These are phyloP conservation scores for Fraxinus velutina DNA, from an alignment of 305 asterid species.

Conservation along the genomic window DNA sequence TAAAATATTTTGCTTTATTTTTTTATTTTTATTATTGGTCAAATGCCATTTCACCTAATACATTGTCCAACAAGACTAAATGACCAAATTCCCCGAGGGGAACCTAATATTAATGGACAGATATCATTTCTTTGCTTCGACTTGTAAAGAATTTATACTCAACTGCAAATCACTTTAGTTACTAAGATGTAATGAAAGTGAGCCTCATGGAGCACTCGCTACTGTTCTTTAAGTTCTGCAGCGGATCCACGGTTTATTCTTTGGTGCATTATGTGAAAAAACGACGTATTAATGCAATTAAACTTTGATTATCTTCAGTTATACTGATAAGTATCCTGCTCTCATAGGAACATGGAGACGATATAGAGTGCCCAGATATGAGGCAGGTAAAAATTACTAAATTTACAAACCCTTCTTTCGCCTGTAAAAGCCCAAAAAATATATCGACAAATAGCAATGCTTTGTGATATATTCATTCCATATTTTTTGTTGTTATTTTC, in stretches of 20 bases:
- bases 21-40: no score
- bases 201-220: slow-evolving; percentile 35
- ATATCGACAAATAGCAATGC: neutral
- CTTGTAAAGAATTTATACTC: no score
- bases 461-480: neutral
- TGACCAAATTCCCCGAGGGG: no score
- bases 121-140: no score
- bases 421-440: neutral
- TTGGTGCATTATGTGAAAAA: slow-evolving; percentile 17
- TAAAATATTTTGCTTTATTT: no score
- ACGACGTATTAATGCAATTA: neutral
- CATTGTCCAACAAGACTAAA: no score
- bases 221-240: slow-evolving; percentile 26
- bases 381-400: slow-evolving; percentile 51
- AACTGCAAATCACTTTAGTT: neutral
- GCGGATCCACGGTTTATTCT: slow-evolving; percentile 18
- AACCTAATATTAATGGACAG: no score
- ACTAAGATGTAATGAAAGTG: slow-evolving; percentile 34
- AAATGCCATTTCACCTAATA: no score
- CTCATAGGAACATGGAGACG: slow-evolving; percentile 42
- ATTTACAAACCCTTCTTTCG: neutral
- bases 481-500: neutral
- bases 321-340: neutral
- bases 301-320: neutral
- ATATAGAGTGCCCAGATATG: slow-evolving; percentile 49